Evolutionary conservation across 2,329 filamentous ascomycete species (phyloP), one percentile per base, ranked within the genome.

Genomic region (Neoscytalidium dimidiatum): DNA sequence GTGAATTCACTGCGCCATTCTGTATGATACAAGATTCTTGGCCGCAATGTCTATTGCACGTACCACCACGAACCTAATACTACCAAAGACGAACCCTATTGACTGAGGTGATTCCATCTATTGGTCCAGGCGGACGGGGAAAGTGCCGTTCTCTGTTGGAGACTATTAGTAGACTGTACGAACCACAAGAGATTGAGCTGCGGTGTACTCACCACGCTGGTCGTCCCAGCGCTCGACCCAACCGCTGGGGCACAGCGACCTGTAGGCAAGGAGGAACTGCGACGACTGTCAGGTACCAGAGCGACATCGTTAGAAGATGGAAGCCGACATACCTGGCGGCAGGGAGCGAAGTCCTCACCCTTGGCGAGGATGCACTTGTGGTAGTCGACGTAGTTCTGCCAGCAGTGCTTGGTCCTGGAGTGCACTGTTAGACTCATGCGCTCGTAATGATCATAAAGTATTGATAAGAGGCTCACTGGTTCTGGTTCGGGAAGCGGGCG

Each of bases 301-400:
- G n/a, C n/a, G 21, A 51, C 51, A 17, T 41, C n/a, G 51, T 57
- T 51, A 49, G 13, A 17, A 17, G 26, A 31, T 11, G n/a, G 13
- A 38, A 33, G 14, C 9, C 19, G 43, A 28, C 56, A 71, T 89
- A 97, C 94, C 90, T 97, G 94, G 77, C 90, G 90, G 91, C 94
- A 98, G 71, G 94, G 94, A 74, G 92, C 90, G 82, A 98, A 98
- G 79, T 97, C 94, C 86, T 98, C 94, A 82, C 94, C 94, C 88
- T 98, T 98, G 83, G 94, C 94, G 79, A 90, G 85, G 82, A 97
- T 93, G 86, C 95, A 99, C 88, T 99, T 99, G 90, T 99, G 92
- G 88, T 99, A 98, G 83, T 99, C 95, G 85, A 99, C 95, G 84
- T 99, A 99, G 88, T 99, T 99, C 83, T 99, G 96, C 95, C 95